Conservation (phyloP, 176 grass and related monocot species). For the Hyparrhenia diplandra region DNA sequence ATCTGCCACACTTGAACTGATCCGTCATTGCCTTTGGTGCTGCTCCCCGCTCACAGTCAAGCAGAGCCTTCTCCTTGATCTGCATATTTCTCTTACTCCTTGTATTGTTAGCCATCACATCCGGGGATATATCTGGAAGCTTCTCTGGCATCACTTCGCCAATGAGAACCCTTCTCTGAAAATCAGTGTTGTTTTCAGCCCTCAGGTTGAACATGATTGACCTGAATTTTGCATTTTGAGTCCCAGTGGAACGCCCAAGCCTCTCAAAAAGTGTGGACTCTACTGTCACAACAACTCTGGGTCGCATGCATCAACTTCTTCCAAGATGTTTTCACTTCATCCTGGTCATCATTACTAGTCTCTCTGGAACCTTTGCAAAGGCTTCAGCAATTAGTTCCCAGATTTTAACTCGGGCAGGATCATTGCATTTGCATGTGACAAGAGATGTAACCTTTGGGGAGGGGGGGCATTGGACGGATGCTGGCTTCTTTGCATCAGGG, state of each 20-base stretch:
- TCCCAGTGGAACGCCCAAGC: conserved; percentile 54
- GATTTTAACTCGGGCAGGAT: conserved; percentile 57
- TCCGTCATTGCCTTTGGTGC: too few species aligned
- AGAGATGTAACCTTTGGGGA: conserved; percentile 54
- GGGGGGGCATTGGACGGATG: conserved; percentile 6
- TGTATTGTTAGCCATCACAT: conserved; percentile 76
- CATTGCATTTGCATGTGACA: conserved; percentile 78
- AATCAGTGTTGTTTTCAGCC: conserved; percentile 71
- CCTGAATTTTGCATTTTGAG: conserved; percentile 73
- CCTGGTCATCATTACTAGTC: conserved; percentile 50
- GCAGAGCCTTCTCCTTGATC: not conserved
- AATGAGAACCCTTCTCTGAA: conserved; percentile 59
- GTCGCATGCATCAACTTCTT: conserved; percentile 61
- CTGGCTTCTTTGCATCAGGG: conserved; percentile 32
- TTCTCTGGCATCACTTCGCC: conserved; percentile 51
- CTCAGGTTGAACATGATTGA: conserved; percentile 86
- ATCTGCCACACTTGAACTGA: too few species aligned
- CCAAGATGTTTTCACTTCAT: conserved; percentile 62
- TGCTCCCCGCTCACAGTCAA: too few species aligned
- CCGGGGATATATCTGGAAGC: conserved; percentile 44
- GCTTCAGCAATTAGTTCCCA: conserved; percentile 72
- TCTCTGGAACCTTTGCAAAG: conserved; percentile 62
- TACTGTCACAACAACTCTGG: conserved; percentile 66
- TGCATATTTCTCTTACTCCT: conserved; percentile 64
- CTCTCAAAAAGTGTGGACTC: conserved; percentile 63